Base-by-base conservation (phyloP, 306 rosid species). In the Delonix regia region DNA sequence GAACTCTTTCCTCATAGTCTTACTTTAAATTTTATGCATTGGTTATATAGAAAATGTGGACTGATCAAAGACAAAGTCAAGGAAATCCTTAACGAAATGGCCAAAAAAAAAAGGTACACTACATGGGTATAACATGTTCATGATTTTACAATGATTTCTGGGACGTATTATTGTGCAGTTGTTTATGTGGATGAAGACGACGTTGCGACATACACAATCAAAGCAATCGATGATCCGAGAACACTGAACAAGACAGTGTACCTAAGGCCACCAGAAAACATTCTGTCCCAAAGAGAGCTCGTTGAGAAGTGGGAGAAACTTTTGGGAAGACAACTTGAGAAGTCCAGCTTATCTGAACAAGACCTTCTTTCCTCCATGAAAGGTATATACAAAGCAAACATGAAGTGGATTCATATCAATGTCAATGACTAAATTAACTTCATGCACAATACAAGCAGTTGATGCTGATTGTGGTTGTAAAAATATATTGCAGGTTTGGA, bases 201-300 rank as follows among this genome's bases (percentile, higher is more conserved):
- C 79, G 72, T 94, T 0, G 97, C 89, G 41, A 80, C 82, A 12
- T 94, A 94, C 81, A 84, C 93, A 28, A 87, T 90, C 19, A 94
- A 94, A 53, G 47, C 97, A 60, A 86, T 92, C 12, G 96, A 89
- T 22, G 97, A 94, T 85, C 93, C 91, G 12, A 75, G 94, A 44
- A 92, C 98, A 16, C 56, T 86, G 39, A 94, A 94, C 94, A 94
- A 94, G 83, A 90, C 97, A 14, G 4, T 94, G 28, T 92, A 92
- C 68, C 80, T 94, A 60, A 83, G 93, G 78, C 97, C 97, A 15
- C 87, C 82, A 19, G 83, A 90, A 24, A 94, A 89, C 86, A 44
- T 89, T 67, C 88, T 94, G 42, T 81, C 93, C 34, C 98, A 94
- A 18, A 85, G 81, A 73, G 82, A 92, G 55, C 79, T 92, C 30